Conservation (phyloP, 139 green algal genomes). For the Volvox reticuliferus region DNA sequence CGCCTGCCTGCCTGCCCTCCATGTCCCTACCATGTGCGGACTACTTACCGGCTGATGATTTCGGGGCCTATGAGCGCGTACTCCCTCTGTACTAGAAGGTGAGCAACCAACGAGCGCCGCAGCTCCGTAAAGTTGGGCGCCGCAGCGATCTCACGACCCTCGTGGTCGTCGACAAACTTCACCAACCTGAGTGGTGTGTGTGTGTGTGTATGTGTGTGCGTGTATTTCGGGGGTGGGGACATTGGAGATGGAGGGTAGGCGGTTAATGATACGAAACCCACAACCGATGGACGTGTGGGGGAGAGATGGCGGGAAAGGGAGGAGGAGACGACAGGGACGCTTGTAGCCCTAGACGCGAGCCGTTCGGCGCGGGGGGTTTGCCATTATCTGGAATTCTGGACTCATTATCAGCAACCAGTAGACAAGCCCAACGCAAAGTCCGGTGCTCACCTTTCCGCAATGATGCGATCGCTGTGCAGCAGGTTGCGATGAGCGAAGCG, state of each 20-base stretch:
- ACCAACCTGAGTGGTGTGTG: neutral
- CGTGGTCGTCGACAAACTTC: neutral
- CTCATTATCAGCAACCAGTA: too few species aligned
- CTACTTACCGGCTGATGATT: neutral
- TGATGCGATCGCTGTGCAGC: constrained; percentile 5
- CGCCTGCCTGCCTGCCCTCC: too few species aligned
- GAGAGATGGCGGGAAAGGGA: neutral
- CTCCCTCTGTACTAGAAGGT: constrained; percentile 1
- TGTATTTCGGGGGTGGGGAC: too few species aligned
- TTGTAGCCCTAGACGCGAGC: too few species aligned
- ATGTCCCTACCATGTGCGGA: too few species aligned
- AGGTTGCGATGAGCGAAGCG: constrained; percentile 10
- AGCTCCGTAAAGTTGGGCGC: neutral
- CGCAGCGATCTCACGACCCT: constrained; percentile 9
- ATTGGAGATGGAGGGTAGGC: too few species aligned
- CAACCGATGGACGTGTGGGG: too few species aligned
- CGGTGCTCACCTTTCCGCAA: neutral
- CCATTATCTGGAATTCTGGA: too few species aligned
- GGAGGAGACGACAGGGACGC: neutral
- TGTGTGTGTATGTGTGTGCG: neutral
- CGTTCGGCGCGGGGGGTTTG: too few species aligned
- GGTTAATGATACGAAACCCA: too few species aligned
- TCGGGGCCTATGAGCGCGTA: neutral
- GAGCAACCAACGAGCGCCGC: neutral
- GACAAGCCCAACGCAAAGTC: too few species aligned